Percentiles rank a stretch among this genome's conserved stretches.
phyloP scores from a whole-genome alignment of 345 rosid species.

The Melastoma malabathricum region DNA sequence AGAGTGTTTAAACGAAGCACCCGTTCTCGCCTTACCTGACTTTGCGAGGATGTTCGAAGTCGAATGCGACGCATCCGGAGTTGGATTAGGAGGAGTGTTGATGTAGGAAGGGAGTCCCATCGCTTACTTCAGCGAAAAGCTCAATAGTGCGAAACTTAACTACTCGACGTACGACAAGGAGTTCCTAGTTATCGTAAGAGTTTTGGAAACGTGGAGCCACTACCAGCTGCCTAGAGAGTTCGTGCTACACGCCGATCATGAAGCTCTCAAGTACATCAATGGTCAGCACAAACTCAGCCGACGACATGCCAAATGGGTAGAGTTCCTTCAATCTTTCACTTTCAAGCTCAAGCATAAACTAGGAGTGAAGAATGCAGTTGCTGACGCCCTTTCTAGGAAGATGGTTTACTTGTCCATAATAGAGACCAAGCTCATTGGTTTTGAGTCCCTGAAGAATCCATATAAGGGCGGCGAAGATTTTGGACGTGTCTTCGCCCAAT shows the following conservation, averaged over 20 bases:
- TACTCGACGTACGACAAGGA: conserved; percentile 8
- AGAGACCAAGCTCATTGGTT: conserved; percentile 1
- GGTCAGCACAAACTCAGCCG: not conserved
- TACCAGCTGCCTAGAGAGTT: too few relatives aligned
- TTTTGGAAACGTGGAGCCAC: conserved; percentile 1
- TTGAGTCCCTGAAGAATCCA: not conserved
- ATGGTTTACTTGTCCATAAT: not conserved
- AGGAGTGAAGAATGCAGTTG: not conserved
- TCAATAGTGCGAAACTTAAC: not conserved
- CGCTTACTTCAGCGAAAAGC: conserved; percentile 6
- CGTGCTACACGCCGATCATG: too few relatives aligned
- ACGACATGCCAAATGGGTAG: conserved; percentile 1
- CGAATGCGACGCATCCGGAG: too few relatives aligned
- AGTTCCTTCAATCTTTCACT: not conserved
- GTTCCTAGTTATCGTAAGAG: not conserved
- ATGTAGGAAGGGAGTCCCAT: conserved; percentile 1
- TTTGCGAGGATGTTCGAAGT: too few relatives aligned
- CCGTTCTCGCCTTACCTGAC: too few relatives aligned
- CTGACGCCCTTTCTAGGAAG: conserved; percentile 1
- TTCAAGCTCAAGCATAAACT: not conserved
- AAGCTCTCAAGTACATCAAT: not conserved
- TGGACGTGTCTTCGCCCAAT: too few relatives aligned
- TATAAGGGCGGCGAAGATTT: conserved; percentile 1
- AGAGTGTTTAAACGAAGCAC: not conserved
- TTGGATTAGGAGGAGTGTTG: too few relatives aligned